A percentile compares a stretch with the other conserved stretches of the same genome.
These are phyloP conservation scores for Chlamydomonas eustigma DNA, from an alignment of 139 green algal species.

Conservation along the genomic window DNA sequence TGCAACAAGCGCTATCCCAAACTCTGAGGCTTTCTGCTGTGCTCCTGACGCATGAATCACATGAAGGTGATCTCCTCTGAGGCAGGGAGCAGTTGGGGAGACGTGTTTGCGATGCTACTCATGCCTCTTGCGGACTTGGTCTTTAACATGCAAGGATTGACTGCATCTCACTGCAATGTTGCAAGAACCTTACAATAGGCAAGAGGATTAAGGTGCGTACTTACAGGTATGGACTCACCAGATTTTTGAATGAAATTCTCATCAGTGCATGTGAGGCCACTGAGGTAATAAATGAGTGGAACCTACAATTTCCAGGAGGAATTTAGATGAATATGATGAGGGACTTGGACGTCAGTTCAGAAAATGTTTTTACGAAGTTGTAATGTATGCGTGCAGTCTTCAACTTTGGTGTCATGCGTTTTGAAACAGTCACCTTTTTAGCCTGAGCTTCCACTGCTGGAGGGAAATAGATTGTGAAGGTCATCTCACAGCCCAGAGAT, in stretches of 20 bases:
- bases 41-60: conserved; percentile 32
- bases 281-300: conserved; percentile 85
- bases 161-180: too few species aligned
- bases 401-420: conserved; percentile 3
- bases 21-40: conserved; percentile 61
- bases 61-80: background rate
- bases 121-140: too few species aligned
- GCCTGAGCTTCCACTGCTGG: conserved; percentile 28
- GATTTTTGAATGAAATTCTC: conserved; percentile 88
- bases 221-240: too few species aligned
- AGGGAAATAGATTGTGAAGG: conserved; percentile 65
- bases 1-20: conserved; percentile 68
- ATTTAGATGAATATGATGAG: too few species aligned
- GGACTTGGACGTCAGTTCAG: too few species aligned
- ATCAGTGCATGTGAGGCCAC: conserved; percentile 91
- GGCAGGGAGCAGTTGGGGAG: background rate
- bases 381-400: background rate
- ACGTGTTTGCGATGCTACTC: background rate
- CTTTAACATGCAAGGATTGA: too few species aligned
- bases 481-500: conserved; percentile 71
- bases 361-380: background rate
- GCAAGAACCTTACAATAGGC: too few species aligned
- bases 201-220: too few species aligned
- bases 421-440: conserved; percentile 1
- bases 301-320: conserved; percentile 4